Base-by-base conservation (phyloP, 768 basidiomycete species). In the Epithele typhae region DNA sequence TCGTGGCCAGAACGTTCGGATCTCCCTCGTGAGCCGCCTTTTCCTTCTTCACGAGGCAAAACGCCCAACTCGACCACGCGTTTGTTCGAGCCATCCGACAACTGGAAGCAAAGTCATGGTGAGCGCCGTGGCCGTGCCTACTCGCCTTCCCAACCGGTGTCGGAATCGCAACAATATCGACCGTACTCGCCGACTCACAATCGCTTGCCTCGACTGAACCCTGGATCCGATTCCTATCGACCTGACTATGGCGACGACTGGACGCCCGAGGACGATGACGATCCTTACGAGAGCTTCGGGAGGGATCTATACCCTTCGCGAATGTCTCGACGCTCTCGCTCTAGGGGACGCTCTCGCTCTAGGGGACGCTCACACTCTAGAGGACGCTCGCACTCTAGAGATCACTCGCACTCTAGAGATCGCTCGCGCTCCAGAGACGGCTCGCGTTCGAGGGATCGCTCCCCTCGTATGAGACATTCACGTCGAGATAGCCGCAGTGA, bases 71-170 rank as follows among this genome's bases (percentile, higher is more conserved):
- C 42, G 72, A 73, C 47, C 63, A 60, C 47, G 49, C 72, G 82
- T 53, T 77, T 81, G 71, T 81, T 87, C 58, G 87, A 88, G 59
- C 84, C 86, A 25, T 84, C 82, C 25, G 81, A 84, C 17, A 65
- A 69, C 25, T 87, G 87, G 86, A 84, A 81, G 59, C 77, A 82
- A 53, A 64, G 66, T 8, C 78, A 79, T 54, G 57, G 57, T 40
- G 77, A 80, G 56, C 70, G 32, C 21, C 18, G 19, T 23, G 32
- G 23, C 15, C 19, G 42, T 34, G 32, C 11, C 2, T 50, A 47
- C 15, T 64, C 64, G 18, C 51, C 58, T 3, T 42, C 58, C n/a
- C 64, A 65, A 42, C 46, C 62, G 22, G 58, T 64, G 32, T 68
- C 65, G 39, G 81, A 30, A 14, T 30, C 27, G 27, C 27, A 83